These are phyloP conservation scores for Heteromeles arbutifolia DNA, from an alignment of 306 rosid genomes.

Conservation along the genomic window DNA sequence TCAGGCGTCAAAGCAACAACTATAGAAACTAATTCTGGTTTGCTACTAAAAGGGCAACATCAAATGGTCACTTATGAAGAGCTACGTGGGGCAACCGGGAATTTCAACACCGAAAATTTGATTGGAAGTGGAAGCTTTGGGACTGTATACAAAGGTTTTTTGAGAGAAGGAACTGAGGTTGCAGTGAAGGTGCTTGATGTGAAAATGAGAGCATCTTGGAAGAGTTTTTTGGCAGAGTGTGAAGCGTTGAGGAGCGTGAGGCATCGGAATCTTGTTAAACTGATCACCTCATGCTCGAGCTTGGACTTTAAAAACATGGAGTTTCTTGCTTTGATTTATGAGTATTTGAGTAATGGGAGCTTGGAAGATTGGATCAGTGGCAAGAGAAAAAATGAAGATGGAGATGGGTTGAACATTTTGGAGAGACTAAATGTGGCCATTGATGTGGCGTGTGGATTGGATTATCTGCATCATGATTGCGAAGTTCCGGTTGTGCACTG, in stretches of 20 bases:
- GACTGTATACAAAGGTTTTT: slow-evolving; percentile 50
- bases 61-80: slow-evolving; percentile 48
- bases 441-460: slow-evolving; percentile 56
- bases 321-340: slow-evolving; percentile 64
- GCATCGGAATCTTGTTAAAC: slow-evolving; percentile 64
- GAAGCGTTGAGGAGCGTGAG: slow-evolving; percentile 51
- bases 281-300: slow-evolving; percentile 73
- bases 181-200: slow-evolving; percentile 70
- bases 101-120: slow-evolving; percentile 36
- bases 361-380: slow-evolving; percentile 74
- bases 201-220: slow-evolving; percentile 31
- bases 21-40: background rate
- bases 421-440: slow-evolving; percentile 59
- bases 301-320: slow-evolving; percentile 50
- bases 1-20: slow-evolving; percentile 11
- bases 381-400: slow-evolving; percentile 37
- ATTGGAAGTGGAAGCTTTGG: slow-evolving; percentile 68
- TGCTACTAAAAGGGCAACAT: slow-evolving; percentile 20
- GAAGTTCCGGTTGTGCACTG: slow-evolving; percentile 65
- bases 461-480: slow-evolving; percentile 63
- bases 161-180: slow-evolving; percentile 32
- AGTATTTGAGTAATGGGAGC: slow-evolving; percentile 57
- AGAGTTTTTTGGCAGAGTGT: slow-evolving; percentile 75
- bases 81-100: slow-evolving; percentile 52
- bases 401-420: slow-evolving; percentile 37